phyloP scores from a whole-genome alignment of 2,329 filamentous ascomycete species.

The Cladosporium colombiae region DNA sequence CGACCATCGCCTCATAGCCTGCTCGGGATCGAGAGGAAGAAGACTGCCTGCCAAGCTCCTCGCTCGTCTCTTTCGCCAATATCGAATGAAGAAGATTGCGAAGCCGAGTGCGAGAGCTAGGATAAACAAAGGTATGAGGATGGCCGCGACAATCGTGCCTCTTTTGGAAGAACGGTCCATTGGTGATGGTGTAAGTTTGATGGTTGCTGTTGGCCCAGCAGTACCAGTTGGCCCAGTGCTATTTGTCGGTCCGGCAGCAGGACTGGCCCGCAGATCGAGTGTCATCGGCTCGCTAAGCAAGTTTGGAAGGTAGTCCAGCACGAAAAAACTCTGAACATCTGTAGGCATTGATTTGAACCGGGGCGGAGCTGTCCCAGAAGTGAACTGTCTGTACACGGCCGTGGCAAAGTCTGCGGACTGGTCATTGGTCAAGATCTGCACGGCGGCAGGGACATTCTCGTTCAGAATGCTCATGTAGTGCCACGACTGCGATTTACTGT shows the following conservation, averaged over 20 bases:
- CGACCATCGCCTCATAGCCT: neutral
- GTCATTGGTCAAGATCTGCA: neutral
- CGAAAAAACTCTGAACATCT: neutral
- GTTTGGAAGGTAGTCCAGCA: neutral
- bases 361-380: neutral
- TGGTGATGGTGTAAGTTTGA: neutral
- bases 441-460: neutral
- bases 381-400: neutral
- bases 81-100: neutral
- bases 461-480: neutral
- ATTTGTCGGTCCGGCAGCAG: neutral
- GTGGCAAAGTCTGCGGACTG: neutral
- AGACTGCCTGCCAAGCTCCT: neutral
- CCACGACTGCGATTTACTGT: neutral
- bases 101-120: neutral
- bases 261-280: neutral
- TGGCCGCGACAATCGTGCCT: neutral
- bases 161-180: neutral
- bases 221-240: too few relatives aligned
- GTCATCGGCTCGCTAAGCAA: neutral
- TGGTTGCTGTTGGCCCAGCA: neutral
- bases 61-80: neutral
- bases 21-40: neutral
- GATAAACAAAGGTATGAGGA: neutral
- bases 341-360: constrained; percentile 9